phyloP scores from a whole-genome alignment of 2,329 filamentous ascomycete species.

The Colletotrichum liaoningense region DNA sequence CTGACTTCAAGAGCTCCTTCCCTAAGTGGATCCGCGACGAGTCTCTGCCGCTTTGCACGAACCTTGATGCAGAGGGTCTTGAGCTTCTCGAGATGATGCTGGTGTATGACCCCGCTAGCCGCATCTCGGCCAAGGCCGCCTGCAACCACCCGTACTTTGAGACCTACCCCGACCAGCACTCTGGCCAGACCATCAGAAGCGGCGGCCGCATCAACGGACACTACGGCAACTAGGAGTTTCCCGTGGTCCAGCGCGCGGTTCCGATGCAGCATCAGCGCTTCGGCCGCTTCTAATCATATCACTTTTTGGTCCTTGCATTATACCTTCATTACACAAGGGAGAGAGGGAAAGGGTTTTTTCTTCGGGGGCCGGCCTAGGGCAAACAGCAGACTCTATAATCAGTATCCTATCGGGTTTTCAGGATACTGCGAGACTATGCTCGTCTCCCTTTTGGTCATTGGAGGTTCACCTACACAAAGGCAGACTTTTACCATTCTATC shows the following conservation, averaged over 20 bases:
- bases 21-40: conserved; percentile 88
- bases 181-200: conserved; percentile 34
- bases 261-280: conserved; percentile 25
- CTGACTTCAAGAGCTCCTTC: conserved; percentile 92
- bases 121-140: conserved; percentile 90
- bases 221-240: conserved; percentile 34
- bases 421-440: conserved; percentile 30
- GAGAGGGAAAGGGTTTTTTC: neutral
- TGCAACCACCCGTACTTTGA: conserved; percentile 87
- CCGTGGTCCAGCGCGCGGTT: conserved; percentile 18
- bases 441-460: conserved; percentile 9
- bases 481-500: conserved; percentile 15
- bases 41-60: conserved; percentile 73
- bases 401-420: conserved; percentile 25
- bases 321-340: neutral
- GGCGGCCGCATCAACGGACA: conserved; percentile 35
- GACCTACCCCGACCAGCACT: conserved; percentile 47
- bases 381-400: conserved; percentile 22
- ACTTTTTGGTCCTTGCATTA: conserved; percentile 1
- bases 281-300: conserved; percentile 13
- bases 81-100: conserved; percentile 78
- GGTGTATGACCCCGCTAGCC: conserved; percentile 86
- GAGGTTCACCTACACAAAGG: conserved; percentile 8
- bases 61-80: conserved; percentile 77
- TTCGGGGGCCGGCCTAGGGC: neutral